Base-by-base conservation (phyloP, 805 yeast genomes). In the Wickerhamiella lipophila region DNA sequence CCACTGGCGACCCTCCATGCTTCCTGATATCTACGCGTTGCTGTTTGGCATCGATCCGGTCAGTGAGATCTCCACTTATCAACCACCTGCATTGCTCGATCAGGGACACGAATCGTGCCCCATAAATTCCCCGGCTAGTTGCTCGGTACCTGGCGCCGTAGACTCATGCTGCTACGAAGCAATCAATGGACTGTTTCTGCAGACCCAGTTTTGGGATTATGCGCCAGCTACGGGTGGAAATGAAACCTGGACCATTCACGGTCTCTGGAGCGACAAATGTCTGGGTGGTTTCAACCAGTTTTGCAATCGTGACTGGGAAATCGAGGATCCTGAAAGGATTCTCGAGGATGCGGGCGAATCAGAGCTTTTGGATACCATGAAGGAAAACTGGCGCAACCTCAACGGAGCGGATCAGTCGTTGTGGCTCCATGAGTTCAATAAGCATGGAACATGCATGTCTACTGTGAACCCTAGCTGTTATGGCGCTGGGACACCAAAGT, bases 151-250 rank as follows among this genome's bases (percentile, higher is more conserved):
- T 16, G 42, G 39, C 13, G 40, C 32, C 16, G 39, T 47, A 53
- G 79, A 85, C 61, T 60, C 76, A 2, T 88, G 96, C 60, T 88
- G 96, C 65, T 84, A 79, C 62, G 95, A 87, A 60, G 74, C 76
- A 43, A 88, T 88, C 8, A 89, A 94, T 42, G 96, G 96, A 5
- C 71, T 85, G 13, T 68, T 88, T 32, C 64, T 88, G 46, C 83
- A 77, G 60, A 83, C 96, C 0, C 97, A 88, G 61, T 87, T 88
- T 67, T 88, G 96, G 96, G 94, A 88, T 64, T 83, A 81, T 60
- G 65, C 69, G 52, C 88, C 92, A 1, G 74, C 84, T 0, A 69
- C 77, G 46, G 92, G 92, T 4, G 84, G 85, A 1, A 67, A 72
- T 35, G 77, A 83, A 47, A 66, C 74, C 52, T 86, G 83, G 67